Evolutionary conservation across 805 yeast genomes (phyloP), one percentile per base, ranked within the genome.

Genomic region (Torulaspora indica): DNA sequence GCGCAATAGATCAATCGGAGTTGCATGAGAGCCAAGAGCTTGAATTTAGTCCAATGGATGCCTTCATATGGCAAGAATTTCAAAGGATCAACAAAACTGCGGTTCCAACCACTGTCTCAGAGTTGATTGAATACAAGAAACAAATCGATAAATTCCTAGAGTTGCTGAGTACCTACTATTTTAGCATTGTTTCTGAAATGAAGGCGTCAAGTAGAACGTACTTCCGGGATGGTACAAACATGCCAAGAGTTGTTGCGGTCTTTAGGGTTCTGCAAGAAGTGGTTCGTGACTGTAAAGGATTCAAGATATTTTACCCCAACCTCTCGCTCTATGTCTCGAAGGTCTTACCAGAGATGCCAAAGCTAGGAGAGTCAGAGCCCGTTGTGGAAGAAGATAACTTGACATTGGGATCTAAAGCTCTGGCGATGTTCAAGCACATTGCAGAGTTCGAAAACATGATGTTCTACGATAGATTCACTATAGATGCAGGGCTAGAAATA

Each of bases 221-320:
- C 35, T 51, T 51, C 23, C 33, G 36, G 8, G 36, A 23, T 18
- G 38, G 14, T 9, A 13, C 22, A 6, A 15, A 12, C 6, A 12
- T 32, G 2, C 38, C 55, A 5, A 51, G 60, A 34, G 39, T 42
- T 4, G 20, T 39, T 2, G 27, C 51, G 5, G 46, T 49, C 5
- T n/a, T 45, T 5, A 41, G 35, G 5, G 40, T 57, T 2, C 36
- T 58, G 12, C 31, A 42, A 9, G 42, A 45, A 5, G 48, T 56
- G 13, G 32, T 60, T 6, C 38, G 33, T 8, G 18, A 51, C n/a
- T 49, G 51, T 25, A 45, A 45, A 35, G 42, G 42, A 42, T 30
- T 58, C 12, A 29, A 43, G 27, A 18, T 30, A 17, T 40, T 57
- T 25, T 55, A 57, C 36, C 65, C 65, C 5, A 52, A 49, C 23